Percentiles rank a stretch among this genome's conserved stretches.
These are phyloP conservation scores for Starmerella tilneyi DNA, from an alignment of 805 yeast species.

Conservation along the genomic window DNA sequence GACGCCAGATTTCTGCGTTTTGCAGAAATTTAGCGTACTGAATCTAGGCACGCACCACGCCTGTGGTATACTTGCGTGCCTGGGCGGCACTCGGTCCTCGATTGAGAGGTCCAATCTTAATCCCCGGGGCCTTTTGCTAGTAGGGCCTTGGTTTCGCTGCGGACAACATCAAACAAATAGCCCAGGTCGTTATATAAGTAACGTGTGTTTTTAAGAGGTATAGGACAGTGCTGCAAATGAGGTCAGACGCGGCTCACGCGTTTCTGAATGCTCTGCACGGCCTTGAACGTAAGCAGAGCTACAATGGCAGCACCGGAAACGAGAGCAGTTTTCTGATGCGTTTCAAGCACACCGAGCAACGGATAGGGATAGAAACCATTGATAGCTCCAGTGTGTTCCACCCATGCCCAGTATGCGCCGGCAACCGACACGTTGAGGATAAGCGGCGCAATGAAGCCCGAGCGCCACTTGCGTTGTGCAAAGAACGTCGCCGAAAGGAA, in stretches of 20 bases:
- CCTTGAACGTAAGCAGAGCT: constrained; percentile 19
- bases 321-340: constrained; percentile 21
- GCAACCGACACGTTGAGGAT: constrained; percentile 21
- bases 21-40: constrained; percentile 7
- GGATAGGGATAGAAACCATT: constrained; percentile 33
- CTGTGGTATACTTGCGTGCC: neutral
- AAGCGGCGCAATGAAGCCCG: constrained; percentile 20
- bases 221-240: neutral
- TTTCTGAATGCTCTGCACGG: constrained; percentile 24
- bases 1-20: constrained; percentile 12
- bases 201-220: neutral
- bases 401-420: constrained; percentile 31
- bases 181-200: neutral
- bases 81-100: constrained; percentile 13
- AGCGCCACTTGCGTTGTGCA: constrained; percentile 25
- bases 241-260: neutral
- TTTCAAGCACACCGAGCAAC: constrained; percentile 24
- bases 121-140: constrained; percentile 25
- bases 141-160: constrained; percentile 27
- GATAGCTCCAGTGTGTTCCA: constrained; percentile 24
- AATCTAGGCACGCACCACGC: neutral
- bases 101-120: constrained; percentile 26
- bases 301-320: constrained; percentile 24
- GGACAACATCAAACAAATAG: constrained; percentile 22
- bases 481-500: constrained; percentile 26